Evolutionary conservation across 2,329 filamentous ascomycete species (phyloP), one percentile per base, ranked within the genome.

Genomic region (Fusarium chuoi): DNA sequence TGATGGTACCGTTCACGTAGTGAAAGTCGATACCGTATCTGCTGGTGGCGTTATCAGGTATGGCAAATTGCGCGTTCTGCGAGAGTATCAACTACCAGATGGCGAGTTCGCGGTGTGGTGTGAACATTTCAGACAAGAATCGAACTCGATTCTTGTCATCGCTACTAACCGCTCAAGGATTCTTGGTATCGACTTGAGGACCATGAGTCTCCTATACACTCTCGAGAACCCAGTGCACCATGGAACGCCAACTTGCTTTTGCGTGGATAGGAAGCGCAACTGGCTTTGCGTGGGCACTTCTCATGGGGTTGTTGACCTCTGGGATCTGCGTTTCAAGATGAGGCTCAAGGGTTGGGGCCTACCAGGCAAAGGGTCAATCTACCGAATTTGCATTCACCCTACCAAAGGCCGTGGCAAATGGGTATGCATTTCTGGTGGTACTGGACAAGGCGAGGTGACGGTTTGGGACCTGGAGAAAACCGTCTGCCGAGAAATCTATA

Each of bases 401-500:
- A 89, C 88, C 30, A 94, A 92, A 80, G 93, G 93, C 2, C 90
- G 94, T 48, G 93, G 93, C 17, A 92, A 92, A 80, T 96, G 94
- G 89, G 89, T 98, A 3, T 97, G 95, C 80, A 92, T 98, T 14
- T 92, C 95, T 6, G 95, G 96, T 22, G 95, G 96, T 14, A 97
- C 93, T 13, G 93, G 91, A 8, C 91, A 94, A 70, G 94, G 94
- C 22, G 96, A 99, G 80, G 90, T 99, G 38, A 97, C 94, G 0
- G 93, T 97, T 2, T 99, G 96, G 96, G 96, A 98, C 79, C 87
- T 98, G 22, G 96, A 98, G 80, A 97, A 96, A 83, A 90, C 91
- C 13, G 89, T 93, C 51, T 99, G 96, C 79, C 90, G 94, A 67
- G 95, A 98, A 81, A 92, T 98, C 3, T 98, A 97, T 81, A 91